Base-by-base conservation (phyloP, 177 flowering plant genomes). In the Vitis hybrid region DNA sequence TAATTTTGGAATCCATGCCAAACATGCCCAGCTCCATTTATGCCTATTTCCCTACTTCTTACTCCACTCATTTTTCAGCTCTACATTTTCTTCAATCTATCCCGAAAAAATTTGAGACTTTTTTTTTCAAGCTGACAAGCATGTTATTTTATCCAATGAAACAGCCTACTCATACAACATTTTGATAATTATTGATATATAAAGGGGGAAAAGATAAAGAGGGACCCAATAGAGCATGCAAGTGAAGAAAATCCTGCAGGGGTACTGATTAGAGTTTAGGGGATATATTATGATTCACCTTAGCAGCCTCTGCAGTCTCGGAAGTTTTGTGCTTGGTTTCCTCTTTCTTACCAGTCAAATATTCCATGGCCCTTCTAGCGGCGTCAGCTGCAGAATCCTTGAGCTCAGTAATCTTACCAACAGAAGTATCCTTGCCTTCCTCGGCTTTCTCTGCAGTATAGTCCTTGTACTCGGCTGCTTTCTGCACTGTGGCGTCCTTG, bases 291-390 rank as follows among this genome's bases (percentile, higher is more conserved):
- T 78, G 67, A 71, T 72, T 72, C 10, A 74, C 77, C 73, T 80
- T 72, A n/a, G 78, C 66, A n/a, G 76, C 64, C 14, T 78, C 85
- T 1, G 9, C 71, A 10, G 83, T 80, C 35, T 80, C 85, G 3
- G 49, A 65, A 1, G 82, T n/a, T n/a, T 64, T 70, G 63, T 74
- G 69, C 81, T 72, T 80, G 8, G 74, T 32, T 69, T 89, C 91
- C 63, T 86, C 92, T 68, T 78, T 87, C 87, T 78, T 90, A 1
- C 84, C 90, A 1, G 84, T 17, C 72, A 88, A 69, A 66, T 17
- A 77, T 8, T 61, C 91, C 84, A 83, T 76, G 2, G 84, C 90
- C 53, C 73, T 58, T 64, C 77, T 52, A 2, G 87, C 89, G 1
- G 87, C 80, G 11, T 69, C 81, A 8, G 73, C 82, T 1, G 80